Evolutionary conservation across 1,139 yeast species (phyloP).

Genomic region (Kazachstania sp.): DNA sequence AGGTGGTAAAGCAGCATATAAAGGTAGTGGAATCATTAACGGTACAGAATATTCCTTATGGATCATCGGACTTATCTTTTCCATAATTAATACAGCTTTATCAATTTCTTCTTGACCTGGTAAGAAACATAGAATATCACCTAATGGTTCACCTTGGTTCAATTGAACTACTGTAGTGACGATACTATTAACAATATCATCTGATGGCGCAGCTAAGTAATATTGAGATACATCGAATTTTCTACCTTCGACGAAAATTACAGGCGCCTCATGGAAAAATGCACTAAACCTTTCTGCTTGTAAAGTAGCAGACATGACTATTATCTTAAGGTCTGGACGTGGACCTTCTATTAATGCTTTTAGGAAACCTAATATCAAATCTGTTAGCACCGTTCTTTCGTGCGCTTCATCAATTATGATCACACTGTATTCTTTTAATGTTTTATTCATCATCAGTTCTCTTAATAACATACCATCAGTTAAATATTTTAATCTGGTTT

Average conservation of each 20-base stretch:
- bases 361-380: conserved; percentile 78
- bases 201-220: conserved; percentile 53
- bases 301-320: conserved; percentile 88
- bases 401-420: conserved; percentile 96
- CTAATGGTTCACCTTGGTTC: conserved; percentile 68
- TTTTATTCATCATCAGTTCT: conserved; percentile 73
- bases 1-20: conserved; percentile 90
- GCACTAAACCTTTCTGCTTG: conserved; percentile 83
- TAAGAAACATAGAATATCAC: conserved; percentile 82
- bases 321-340: conserved; percentile 44
- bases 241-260: conserved; percentile 81
- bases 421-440: conserved; percentile 56
- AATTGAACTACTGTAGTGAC: conserved; percentile 70
- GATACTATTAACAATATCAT: conserved; percentile 76
- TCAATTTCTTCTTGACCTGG: conserved; percentile 99
- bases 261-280: conserved; percentile 72
- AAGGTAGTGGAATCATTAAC: conserved; percentile 62
- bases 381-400: conserved; percentile 89
- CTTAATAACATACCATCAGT: conserved; percentile 97
- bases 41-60: conserved; percentile 63
- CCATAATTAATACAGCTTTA: conserved; percentile 59
- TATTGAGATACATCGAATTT: conserved; percentile 73
- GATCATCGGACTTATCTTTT: conserved; percentile 52
- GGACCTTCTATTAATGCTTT: conserved; percentile 50
- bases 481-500: conserved; percentile 70